Base-by-base conservation (phyloP, 1,284 basidiomycete genomes). In the Amylostereum areolatum region DNA sequence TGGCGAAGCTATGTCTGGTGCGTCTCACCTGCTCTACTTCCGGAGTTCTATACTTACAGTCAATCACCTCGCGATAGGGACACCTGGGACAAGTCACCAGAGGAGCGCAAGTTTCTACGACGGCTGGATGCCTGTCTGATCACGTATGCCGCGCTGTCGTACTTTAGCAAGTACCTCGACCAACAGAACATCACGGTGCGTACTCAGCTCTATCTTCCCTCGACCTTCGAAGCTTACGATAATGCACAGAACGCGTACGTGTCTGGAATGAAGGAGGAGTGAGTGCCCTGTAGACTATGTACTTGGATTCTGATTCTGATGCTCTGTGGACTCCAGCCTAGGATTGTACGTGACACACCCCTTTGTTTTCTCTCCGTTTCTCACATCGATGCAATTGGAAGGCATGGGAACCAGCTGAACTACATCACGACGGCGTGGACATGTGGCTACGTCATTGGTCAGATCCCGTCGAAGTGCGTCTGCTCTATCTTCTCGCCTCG, bases 381-480 rank as follows among this genome's bases (percentile, higher is more conserved):
- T 53, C 6, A 54, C 25, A 24, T 31, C 9, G n/a, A 27, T 25
- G 8, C 27, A n/a, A n/a, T n/a, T n/a, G n/a, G n/a, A n/a, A 69
- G 67, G 27, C 64, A 67, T 34, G 68, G 69, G 0, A 70, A 70
- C 46, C 57, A 71, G 50, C 57, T 71, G 36, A 72, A 71, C 50
- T 70, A 70, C 55, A 70, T 72, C 50, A 68, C 65, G 6, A 69
- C 68, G n/a, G 67, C 69, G 9, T 71, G 70, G 69, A 71, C 68
- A 6, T 67, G 66, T 46, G 70, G 69, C 33, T 72, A 72, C 55
- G 69, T 72, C 18, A 62, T 72, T 34, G 69, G 69, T 1, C 70
- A 72, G 46, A 67, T 72, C 31, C 70, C 69, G 0, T 70, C 69
- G 2, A 70, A 70, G 70, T 70, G 33, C 33, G 60, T 45, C 5